Evolutionary conservation across 2,329 filamentous ascomycete species (phyloP).

Genomic region (Hymenotorrendiella dingleyae): DNA sequence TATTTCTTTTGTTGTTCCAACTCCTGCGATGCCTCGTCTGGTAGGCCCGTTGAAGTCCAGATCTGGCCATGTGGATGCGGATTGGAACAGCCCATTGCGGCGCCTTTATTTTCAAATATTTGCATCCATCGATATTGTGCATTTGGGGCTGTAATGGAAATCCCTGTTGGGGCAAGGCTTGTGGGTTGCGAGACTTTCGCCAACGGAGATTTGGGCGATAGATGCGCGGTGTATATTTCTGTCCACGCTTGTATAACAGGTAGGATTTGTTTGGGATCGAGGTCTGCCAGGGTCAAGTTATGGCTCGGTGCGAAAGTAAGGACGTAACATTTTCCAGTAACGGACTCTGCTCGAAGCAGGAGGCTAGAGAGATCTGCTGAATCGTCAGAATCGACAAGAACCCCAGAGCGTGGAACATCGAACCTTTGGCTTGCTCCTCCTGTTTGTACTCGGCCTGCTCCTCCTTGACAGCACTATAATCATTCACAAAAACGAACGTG

Average conservation of each 20-base stretch:
- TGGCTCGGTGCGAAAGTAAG: constrained; percentile 90
- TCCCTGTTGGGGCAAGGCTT: constrained; percentile 34
- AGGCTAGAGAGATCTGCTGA: constrained; percentile 64
- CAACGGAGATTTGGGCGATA: constrained; percentile 65
- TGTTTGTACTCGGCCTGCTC: constrained; percentile 72
- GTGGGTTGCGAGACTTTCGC: constrained; percentile 38
- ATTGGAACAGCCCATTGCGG: constrained; percentile 97
- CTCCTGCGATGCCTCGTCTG: constrained; percentile 82
- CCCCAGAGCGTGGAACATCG: constrained; percentile 19
- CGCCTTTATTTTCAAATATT: constrained; percentile 98
- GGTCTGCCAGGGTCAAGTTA: constrained; percentile 87
- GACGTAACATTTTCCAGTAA: constrained; percentile 95
- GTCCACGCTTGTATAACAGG: constrained; percentile 89
- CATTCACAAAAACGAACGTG: constrained; percentile 94
- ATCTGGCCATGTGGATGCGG: constrained; percentile 95
- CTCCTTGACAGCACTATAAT: constrained; percentile 96
- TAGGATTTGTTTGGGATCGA: constrained; percentile 68
- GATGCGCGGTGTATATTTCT: constrained; percentile 75
- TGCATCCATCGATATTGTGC: constrained; percentile 95
- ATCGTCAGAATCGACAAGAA: background rate
- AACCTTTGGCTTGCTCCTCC: constrained; percentile 19
- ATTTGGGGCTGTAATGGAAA: constrained; percentile 47
- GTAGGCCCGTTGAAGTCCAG: constrained; percentile 88
- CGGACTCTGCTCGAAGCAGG: constrained; percentile 75
- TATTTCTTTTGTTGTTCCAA: constrained; percentile 75